Evolutionary conservation across 805 yeast species (phyloP), one percentile per base, ranked within the genome.

Genomic region (Lipomyces chichibuensis): DNA sequence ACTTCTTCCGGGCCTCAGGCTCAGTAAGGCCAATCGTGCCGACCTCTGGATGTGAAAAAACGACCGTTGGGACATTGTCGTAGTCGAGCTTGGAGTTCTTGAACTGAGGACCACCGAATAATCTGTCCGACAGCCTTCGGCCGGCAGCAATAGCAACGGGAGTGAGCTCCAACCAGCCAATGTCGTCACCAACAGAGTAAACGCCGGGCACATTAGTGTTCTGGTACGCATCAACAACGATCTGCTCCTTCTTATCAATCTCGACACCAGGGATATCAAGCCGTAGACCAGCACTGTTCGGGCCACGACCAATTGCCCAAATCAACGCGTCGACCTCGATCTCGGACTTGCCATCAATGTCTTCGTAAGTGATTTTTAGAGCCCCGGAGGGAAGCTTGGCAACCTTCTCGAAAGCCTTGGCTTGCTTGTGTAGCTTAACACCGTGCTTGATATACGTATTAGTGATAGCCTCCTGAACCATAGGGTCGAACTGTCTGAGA

Each of bases 81-180:
- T 88, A 95, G 77, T 92, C 97, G 78, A 91, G 91, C 77, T 93
- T 92, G 77, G 88, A 90, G 58, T 86, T 78, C 70, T 85, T 85
- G 81, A 84, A 91, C 65, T 80, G 77, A 69, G 84, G 86, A 64
- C 93, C 89, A 27, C 97, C 97, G 77, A 94, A 95, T 67, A 95
- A 81, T 77, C 99, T 86, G 82, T 94, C 93, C 35, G 98, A 86
- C 73, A 95, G 84, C 78, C 87, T 91, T 80, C 99, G 88, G 69
- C 99, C 99, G 9, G 99, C 93, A 49, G 99, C 98, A 81, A 95
- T 95, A 51, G 99, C 99, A 56, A 92, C 98, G 8, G 99, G 99
- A 2, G 99, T 95, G 74, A 95, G 85, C 82, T 95, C 98, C 57
- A 91, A 89, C 56, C 64, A 65, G 69, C 97, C 98, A 56, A 91